A percentile compares a stretch with the other conserved stretches of the same genome.
Evolutionary conservation across 345 rosid genomes (phyloP).

Genomic region (Gossypium thurberi): DNA sequence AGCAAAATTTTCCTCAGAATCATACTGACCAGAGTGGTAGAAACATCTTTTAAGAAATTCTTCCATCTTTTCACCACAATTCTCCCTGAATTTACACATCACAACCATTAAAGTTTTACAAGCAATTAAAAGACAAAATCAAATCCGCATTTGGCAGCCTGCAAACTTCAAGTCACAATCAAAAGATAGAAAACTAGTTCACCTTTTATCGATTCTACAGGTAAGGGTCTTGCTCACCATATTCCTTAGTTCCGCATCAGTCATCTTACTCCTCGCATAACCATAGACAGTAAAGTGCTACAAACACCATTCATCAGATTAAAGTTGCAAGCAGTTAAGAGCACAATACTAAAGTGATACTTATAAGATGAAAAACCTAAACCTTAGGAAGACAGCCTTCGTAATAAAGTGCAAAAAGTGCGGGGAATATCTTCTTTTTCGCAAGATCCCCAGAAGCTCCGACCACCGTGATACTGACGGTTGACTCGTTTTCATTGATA

Average conservation of each 20-base stretch:
- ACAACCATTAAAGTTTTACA: not conserved
- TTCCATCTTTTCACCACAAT: slow-evolving; percentile 89
- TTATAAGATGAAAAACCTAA: not conserved
- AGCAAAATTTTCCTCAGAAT: slow-evolving; percentile 69
- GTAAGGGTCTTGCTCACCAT: slow-evolving; percentile 97
- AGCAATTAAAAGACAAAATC: slow-evolving; percentile 12
- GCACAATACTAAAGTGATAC: not conserved
- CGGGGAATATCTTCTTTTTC: slow-evolving; percentile 97
- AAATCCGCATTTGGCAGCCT: not conserved
- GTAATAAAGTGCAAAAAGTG: slow-evolving; percentile 93
- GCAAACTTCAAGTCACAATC: slow-evolving; percentile 1
- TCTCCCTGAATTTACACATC: slow-evolving; percentile 52
- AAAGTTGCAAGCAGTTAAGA: too few relatives aligned
- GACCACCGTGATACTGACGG: slow-evolving; percentile 85
- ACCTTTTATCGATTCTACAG: slow-evolving; percentile 97
- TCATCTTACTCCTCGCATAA: slow-evolving; percentile 97
- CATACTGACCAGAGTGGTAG: slow-evolving; percentile 96
- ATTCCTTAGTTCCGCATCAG: slow-evolving; percentile 78
- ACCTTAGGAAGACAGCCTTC: slow-evolving; percentile 95
- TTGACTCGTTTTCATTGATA: slow-evolving; percentile 39
- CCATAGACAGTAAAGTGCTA: slow-evolving; percentile 92
- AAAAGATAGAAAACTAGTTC: slow-evolving; percentile 9
- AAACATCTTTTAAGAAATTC: slow-evolving; percentile 91
- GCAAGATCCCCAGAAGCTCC: slow-evolving; percentile 99
- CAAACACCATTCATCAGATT: not conserved